Percentiles rank a stretch among this genome's conserved stretches.
phyloP scores from a whole-genome alignment of 257 asterid genomes.

The Galeopsis tetrahit region DNA sequence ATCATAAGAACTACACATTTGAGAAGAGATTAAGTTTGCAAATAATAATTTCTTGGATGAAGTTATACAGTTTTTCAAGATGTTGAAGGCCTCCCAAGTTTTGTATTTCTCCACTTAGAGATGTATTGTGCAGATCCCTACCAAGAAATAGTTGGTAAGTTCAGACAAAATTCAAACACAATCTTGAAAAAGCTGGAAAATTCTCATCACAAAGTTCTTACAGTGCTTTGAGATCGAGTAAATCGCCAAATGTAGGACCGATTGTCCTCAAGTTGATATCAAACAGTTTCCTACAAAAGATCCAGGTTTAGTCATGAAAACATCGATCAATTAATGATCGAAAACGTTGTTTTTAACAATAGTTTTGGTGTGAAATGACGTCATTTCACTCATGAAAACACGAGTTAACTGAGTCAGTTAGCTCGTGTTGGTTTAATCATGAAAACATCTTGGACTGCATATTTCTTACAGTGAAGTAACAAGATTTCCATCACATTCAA shows the following conservation, averaged over 20 bases:
- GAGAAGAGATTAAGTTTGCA: conserved; percentile 25
- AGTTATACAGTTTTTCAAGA: conserved; percentile 76
- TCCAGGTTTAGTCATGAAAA: conserved; percentile 11
- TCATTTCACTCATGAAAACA: too few relatives aligned
- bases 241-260: conserved; percentile 81
- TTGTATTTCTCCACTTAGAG: conserved; percentile 84
- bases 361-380: too few relatives aligned
- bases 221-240: conserved; percentile 82
- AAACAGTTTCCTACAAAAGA: conserved; percentile 61
- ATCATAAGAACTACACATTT: conserved; percentile 2
- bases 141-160: conserved; percentile 31
- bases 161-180: not conserved
- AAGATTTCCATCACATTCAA: conserved; percentile 77
- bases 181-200: conserved; percentile 14
- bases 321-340: not conserved
- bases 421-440: not conserved
- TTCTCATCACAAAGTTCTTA: conserved; percentile 41
- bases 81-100: conserved; percentile 86
- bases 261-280: conserved; percentile 78
- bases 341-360: not conserved
- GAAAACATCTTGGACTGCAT: not conserved
- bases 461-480: conserved; percentile 80
- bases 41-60: conserved; percentile 24
- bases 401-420: not conserved
- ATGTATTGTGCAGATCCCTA: conserved; percentile 90